phyloP scores from a whole-genome alignment of 306 rosid species.

The Ochetophila trinervis region DNA sequence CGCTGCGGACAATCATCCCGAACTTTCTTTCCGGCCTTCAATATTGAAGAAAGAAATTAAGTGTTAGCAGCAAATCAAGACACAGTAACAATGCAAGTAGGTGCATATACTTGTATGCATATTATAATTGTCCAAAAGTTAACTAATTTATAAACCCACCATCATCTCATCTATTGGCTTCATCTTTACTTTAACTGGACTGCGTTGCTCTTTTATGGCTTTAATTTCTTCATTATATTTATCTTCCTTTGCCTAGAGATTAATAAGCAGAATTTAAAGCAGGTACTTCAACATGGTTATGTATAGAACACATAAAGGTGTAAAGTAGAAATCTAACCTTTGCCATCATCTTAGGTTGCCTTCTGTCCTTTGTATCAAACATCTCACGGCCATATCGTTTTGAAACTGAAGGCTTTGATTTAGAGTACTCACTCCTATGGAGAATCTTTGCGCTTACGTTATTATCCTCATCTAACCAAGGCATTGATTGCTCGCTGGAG shows the following conservation, averaged over 20 bases:
- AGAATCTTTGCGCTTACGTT: constrained; percentile 35
- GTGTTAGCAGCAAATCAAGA: constrained; percentile 27
- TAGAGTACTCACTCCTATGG: constrained; percentile 46
- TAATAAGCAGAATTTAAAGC: constrained; percentile 21
- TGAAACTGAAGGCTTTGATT: constrained; percentile 52
- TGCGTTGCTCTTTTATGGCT: constrained; percentile 33
- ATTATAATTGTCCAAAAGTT: constrained; percentile 2
- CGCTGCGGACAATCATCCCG: constrained; percentile 45
- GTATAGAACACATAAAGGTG: constrained; percentile 3
- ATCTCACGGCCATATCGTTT: constrained; percentile 30
- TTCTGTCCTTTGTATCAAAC: constrained; percentile 49
- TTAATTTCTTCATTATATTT: constrained; percentile 45
- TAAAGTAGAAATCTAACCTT: constrained; percentile 41
- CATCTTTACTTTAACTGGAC: constrained; percentile 47
- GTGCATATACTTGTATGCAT: neutral
- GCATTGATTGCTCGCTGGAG: constrained; percentile 39
- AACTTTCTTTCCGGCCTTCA: constrained; percentile 55
- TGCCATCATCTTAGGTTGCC: constrained; percentile 31
- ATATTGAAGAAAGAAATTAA: constrained; percentile 4
- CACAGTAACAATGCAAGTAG: neutral
- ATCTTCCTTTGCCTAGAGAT: constrained; percentile 47
- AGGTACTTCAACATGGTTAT: constrained; percentile 7
- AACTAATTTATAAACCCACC: constrained; percentile 49
- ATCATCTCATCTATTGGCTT: constrained; percentile 48
- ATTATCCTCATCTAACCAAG: constrained; percentile 34